Evolutionary conservation across 495 filamentous ascomycete species (phyloP).

Genomic region (Tricharina praecox): DNA sequence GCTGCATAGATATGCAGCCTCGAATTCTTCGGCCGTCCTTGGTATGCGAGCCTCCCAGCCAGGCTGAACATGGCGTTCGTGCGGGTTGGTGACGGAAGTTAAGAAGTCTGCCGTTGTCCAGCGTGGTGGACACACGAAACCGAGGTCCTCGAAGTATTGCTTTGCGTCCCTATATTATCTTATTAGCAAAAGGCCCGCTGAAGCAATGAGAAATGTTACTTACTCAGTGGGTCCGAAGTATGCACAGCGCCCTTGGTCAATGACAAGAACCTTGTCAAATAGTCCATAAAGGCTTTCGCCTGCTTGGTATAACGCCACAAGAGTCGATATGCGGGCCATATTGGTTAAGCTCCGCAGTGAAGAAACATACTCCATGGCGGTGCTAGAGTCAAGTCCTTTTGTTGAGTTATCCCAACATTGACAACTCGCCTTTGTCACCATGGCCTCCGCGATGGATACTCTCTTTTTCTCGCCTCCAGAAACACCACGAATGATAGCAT

Average conservation of each 20-base stretch:
- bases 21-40: slow-evolving; percentile 42
- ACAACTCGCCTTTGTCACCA: slow-evolving; percentile 46
- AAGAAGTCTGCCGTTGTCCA: slow-evolving; percentile 56
- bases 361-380: slow-evolving; percentile 46
- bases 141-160: slow-evolving; percentile 46
- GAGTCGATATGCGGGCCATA: slow-evolving; percentile 42
- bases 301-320: slow-evolving; percentile 56
- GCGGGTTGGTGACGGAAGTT: slow-evolving; percentile 46
- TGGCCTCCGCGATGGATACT: slow-evolving; percentile 50
- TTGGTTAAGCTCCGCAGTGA: slow-evolving; percentile 45
- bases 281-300: slow-evolving; percentile 50
- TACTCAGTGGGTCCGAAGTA: slow-evolving; percentile 43
- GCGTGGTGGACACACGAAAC: slow-evolving; percentile 41
- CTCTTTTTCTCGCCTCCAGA: slow-evolving; percentile 61
- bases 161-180: slow-evolving; percentile 30
- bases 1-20: slow-evolving; percentile 34
- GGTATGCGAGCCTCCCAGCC: slow-evolving; percentile 47
- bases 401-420: slow-evolving; percentile 59
- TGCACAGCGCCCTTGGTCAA: slow-evolving; percentile 47
- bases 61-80: slow-evolving; percentile 40
- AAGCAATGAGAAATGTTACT: neutral
- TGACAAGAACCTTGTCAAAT: slow-evolving; percentile 54
- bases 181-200: neutral
- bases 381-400: slow-evolving; percentile 48
- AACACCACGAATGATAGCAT: slow-evolving; percentile 48